Evolutionary conservation across 1,284 basidiomycete genomes (phyloP).

Genomic region (Rhizoctonia solani): DNA sequence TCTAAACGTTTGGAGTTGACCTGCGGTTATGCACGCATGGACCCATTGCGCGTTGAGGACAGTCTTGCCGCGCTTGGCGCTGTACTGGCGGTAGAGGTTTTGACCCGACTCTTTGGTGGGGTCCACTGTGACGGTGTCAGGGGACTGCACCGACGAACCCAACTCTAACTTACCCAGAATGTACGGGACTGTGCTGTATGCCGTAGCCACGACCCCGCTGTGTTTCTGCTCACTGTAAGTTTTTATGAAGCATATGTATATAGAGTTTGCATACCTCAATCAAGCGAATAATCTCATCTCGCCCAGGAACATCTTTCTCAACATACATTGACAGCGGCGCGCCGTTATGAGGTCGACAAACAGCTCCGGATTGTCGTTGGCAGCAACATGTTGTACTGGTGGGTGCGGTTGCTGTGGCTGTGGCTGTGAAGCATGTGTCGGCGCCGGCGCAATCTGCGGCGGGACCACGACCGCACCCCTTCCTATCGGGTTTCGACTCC

Average conservation of each 20-base stretch:
- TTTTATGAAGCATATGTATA: conserved; percentile 37
- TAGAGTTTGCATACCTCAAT: conserved; percentile 53
- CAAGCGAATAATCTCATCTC: conserved; percentile 61
- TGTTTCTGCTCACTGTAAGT: conserved; percentile 57
- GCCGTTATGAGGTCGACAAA: conserved; percentile 79
- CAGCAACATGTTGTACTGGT: too few species aligned
- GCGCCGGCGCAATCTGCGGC: background rate
- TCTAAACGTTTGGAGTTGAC: conserved; percentile 69
- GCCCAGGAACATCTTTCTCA: conserved; percentile 75
- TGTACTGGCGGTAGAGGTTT: conserved; percentile 74
- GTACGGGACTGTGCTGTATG: conserved; percentile 74
- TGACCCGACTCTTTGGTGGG: conserved; percentile 77
- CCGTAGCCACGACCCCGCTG: conserved; percentile 68
- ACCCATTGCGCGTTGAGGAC: conserved; percentile 73
- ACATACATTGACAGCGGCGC: conserved; percentile 71
- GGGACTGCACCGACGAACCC: conserved; percentile 34
- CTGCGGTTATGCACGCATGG: conserved; percentile 64
- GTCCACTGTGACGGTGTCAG: conserved; percentile 53
- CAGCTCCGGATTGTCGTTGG: conserved; percentile 48
- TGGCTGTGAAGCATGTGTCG: too few species aligned
- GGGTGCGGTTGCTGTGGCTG: too few species aligned
- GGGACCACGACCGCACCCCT: background rate
- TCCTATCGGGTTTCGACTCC: conserved; percentile 8
- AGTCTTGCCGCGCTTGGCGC: conserved; percentile 73
- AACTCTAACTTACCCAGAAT: conserved; percentile 60